These are phyloP conservation scores for Xylaria sp. DNA, from an alignment of 2,329 filamentous ascomycete species.

Conservation along the genomic window DNA sequence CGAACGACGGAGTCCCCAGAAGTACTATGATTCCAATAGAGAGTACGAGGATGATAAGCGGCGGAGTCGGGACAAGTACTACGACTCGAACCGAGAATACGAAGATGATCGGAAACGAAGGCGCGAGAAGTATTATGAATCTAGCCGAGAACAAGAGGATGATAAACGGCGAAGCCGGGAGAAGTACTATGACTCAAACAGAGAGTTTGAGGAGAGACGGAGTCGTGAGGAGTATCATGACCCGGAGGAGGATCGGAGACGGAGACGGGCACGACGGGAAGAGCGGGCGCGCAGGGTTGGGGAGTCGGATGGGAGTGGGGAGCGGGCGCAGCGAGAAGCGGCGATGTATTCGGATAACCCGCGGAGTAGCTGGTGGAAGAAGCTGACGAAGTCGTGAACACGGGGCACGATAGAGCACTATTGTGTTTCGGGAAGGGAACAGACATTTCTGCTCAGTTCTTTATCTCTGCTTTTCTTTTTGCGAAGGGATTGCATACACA, in stretches of 20 bases:
- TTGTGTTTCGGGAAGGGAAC: background rate
- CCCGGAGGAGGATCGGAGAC: too few relatives aligned
- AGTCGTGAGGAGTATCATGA: conserved; percentile 25
- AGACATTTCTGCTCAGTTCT: background rate
- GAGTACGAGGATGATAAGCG: background rate
- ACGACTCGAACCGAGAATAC: conserved; percentile 37
- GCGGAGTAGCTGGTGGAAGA: conserved; percentile 56
- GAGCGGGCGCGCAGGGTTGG: conserved; percentile 36
- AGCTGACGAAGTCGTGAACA: conserved; percentile 39
- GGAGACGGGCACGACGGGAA: conserved; percentile 37
- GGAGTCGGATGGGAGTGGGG: conserved; percentile 31
- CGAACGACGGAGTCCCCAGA: conserved; percentile 29
- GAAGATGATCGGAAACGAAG: conserved; percentile 41
- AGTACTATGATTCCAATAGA: conserved; percentile 33
- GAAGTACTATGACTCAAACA: conserved; percentile 29
- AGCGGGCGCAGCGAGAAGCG: conserved; percentile 35
- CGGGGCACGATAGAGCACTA: background rate
- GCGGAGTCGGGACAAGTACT: conserved; percentile 1
- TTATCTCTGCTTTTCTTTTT: background rate
- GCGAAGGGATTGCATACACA: conserved; percentile 10
- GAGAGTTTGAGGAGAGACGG: conserved; percentile 39
- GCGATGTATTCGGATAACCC: conserved; percentile 43
- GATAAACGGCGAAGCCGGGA: conserved; percentile 38
- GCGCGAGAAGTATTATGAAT: conserved; percentile 25
- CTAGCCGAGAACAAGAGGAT: conserved; percentile 39